Base-by-base conservation (phyloP, 768 basidiomycete genomes). In the Multifurca ochricompacta region DNA sequence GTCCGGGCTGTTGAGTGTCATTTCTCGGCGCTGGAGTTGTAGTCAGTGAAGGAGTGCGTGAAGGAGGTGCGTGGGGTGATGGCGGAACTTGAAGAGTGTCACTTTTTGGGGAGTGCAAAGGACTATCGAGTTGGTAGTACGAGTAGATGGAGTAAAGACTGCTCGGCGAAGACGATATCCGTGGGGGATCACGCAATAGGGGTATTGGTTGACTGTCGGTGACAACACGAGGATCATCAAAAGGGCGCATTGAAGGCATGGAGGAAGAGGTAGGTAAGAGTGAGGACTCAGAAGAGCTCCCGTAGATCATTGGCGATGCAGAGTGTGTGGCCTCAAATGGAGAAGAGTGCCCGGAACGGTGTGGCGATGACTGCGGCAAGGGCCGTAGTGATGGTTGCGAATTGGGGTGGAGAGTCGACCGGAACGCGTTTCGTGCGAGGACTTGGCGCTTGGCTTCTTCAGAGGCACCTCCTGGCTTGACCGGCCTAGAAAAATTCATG, bases 401-500 rank as follows among this genome's bases (percentile, higher is more conserved):
- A 45, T 16, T 54, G 49, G 39, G 10, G 48, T 46, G 18, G 45
- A 54, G 48, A 7, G 23, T 27, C 28, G 56, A 48, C 4, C 69
- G 35, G 72, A 65, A 71, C 30, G 76, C 70, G 67, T 86, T 85
- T 41, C 87, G 75, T 66, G 83, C 78, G 46, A 87, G 69, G 14
- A 76, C 76, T 41, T 66, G 67, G 30, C 69, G 70, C 54, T 78
- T 75, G 53, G 67, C 61, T 27, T 70, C 69, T 40, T 71, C 68
- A 27, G 73, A 69, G 10, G 67, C 68, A 21, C 72, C 72, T 0
- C 67, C 67, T 16, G 76, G 74, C 19, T 78, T 76, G 49, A 77
- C 74, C 42, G 84, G 83, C 45, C 83, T 72, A 21, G 86, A 86
- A 62, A 82, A 86, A 64, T 85, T 87, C 28, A 75, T 65, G 13